A percentile compares a stretch with the other conserved stretches of the same genome.
Conservation (phyloP, 345 rosid species). For the Passiflora organensis region DNA sequence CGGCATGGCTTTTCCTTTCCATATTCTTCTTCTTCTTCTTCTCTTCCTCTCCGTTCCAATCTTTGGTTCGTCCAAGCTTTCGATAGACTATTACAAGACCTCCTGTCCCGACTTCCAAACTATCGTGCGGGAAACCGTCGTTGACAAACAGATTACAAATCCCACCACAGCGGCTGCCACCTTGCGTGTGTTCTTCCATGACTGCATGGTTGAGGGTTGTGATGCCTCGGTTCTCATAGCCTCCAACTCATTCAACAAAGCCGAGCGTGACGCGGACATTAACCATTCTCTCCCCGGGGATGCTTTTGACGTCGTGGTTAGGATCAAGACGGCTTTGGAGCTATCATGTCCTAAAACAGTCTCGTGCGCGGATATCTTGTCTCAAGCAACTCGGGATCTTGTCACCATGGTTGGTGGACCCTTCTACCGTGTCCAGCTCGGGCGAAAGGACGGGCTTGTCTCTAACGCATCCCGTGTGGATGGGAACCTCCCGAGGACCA, state of each 20-base stretch:
- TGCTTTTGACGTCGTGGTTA: conserved; percentile 53
- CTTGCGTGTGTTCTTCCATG: conserved; percentile 69
- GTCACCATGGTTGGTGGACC: conserved; percentile 70
- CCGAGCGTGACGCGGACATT: conserved; percentile 54
- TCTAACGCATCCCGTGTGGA: conserved; percentile 38
- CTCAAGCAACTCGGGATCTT: conserved; percentile 53
- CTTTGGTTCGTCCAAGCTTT: conserved; percentile 23
- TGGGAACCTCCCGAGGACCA: conserved; percentile 33
- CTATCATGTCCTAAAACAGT: conserved; percentile 58
- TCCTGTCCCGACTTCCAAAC: conserved; percentile 53
- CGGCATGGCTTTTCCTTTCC: conserved; percentile 13
- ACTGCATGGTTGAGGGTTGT: conserved; percentile 69
- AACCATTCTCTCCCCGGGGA: conserved; percentile 70
- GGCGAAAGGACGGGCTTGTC: conserved; percentile 52
- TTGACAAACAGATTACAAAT: conserved; percentile 44
- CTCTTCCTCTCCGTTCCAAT: conserved; percentile 13
- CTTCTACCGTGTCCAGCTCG: conserved; percentile 33
- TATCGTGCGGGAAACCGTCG: conserved; percentile 30
- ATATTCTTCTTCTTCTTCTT: conserved; percentile 9
- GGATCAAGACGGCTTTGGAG: conserved; percentile 62
- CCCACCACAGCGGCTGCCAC: conserved; percentile 72
- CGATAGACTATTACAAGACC: conserved; percentile 43
- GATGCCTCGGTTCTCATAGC: conserved; percentile 60
- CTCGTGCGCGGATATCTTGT: conserved; percentile 71
- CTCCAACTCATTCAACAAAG: conserved; percentile 50